Evolutionary conservation across 2,329 filamentous ascomycete species (phyloP), one percentile per base, ranked within the genome.

Genomic region (Fusarium avenaceum): DNA sequence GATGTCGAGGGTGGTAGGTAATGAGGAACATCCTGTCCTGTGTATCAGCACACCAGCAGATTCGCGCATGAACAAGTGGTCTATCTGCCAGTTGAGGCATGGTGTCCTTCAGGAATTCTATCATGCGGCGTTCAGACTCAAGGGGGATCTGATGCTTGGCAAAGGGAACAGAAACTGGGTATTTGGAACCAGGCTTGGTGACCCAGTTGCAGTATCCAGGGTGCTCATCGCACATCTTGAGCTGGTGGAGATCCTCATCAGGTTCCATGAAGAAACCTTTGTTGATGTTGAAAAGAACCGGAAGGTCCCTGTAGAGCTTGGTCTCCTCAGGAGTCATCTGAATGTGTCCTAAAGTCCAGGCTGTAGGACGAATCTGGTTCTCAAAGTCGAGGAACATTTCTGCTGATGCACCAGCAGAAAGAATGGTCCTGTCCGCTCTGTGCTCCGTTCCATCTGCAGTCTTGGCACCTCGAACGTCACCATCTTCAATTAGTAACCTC

Each of bases 241-340:
- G 39, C 6, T 70, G 62, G 9, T 67, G 44, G 0, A 58, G n/a
- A 13, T 70, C 67, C 4, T 69, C 63, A 4, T 70, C 67, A 0
- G 67, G 67, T 14, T 70, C 67, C 66, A 70, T 70, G 4, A 70
- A 70, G 46, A 70, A 70, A 0, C 67, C 67, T 1, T 53, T 60
- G 13, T 70, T 66, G 9, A 70, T 58, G 9, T 70, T 70, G 22
- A 70, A 70, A 2, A 69, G 66, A 4, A 69, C 62, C 0, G 63
- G 66, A 0, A 70, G 58, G 4, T 64, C 45, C 17, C 53, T 64
- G 32, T 64, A 70, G 0, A 67, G 35, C 1, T 58, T 52, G 1
- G 13, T 11, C 39, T 69, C 67, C 15, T 67, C 48, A 0, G 48
- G 40, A 0, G 66, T 67, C 63, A 70, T 67, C 17, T 70, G 62